These are phyloP conservation scores for Tolypocladium sp. DNA, from an alignment of 2,329 filamentous ascomycete genomes.

Conservation along the genomic window DNA sequence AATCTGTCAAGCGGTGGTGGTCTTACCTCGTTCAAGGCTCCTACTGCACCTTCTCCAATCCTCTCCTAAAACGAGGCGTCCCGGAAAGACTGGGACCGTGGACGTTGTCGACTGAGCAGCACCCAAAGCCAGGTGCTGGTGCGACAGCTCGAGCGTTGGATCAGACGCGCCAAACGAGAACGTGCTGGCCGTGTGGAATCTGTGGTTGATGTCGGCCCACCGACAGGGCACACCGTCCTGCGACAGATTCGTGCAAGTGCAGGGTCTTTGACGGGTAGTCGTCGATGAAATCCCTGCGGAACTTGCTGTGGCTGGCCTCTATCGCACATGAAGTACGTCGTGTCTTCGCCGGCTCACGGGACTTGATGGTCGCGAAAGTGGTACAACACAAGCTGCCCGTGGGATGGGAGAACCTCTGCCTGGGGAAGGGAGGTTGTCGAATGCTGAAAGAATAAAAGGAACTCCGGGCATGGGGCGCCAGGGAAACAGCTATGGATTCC, in stretches of 20 bases:
- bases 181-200: neutral
- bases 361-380: neutral
- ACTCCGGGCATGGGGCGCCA: constrained; percentile 11
- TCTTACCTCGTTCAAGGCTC: neutral
- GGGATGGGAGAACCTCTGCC: neutral
- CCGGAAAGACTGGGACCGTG: neutral
- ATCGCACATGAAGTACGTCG: constrained; percentile 13
- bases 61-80: neutral
- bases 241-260: constrained; percentile 11
- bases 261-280: constrained; percentile 21
- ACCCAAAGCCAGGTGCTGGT: neutral
- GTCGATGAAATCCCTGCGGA: constrained; percentile 28
- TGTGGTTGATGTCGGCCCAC: neutral
- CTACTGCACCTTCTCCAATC: neutral
- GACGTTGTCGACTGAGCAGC: neutral
- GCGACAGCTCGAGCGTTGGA: neutral
- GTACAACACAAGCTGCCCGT: constrained; percentile 1
- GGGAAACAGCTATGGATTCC: constrained; percentile 15
- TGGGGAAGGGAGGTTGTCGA: neutral
- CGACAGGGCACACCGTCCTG: neutral
- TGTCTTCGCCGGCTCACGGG: neutral
- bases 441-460: constrained; percentile 8
- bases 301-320: constrained; percentile 14
- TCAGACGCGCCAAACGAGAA: neutral
- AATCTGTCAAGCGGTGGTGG: neutral